Conservation (phyloP, 1,284 basidiomycete species). For the Heterobasidion occidentale region DNA sequence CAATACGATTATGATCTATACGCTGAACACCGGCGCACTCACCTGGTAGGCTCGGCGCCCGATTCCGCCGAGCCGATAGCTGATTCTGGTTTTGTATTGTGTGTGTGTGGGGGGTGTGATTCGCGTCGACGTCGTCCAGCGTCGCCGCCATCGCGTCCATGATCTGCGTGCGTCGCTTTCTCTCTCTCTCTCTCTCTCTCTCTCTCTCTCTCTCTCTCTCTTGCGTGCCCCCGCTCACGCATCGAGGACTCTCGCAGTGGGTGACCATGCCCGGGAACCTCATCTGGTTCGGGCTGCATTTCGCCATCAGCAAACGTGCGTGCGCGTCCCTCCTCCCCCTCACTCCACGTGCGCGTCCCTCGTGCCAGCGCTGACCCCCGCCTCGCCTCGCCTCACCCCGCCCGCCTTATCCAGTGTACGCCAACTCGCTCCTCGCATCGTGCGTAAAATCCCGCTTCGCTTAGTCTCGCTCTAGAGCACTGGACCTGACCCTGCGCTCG, state of each 20-base stretch:
- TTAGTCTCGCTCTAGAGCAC: background rate
- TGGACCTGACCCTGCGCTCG: background rate
- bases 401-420: too few relatives aligned
- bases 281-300: conserved; percentile 42
- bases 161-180: conserved; percentile 33
- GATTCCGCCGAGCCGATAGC: too few relatives aligned
- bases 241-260: conserved; percentile 30
- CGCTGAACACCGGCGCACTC: conserved; percentile 42
- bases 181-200: background rate
- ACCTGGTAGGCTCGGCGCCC: too few relatives aligned
- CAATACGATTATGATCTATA: conserved; percentile 42
- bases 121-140: too few relatives aligned
- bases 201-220: too few relatives aligned
- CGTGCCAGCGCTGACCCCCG: background rate
- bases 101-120: too few relatives aligned
- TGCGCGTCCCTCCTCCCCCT: background rate
- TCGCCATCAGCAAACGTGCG: conserved; percentile 43
- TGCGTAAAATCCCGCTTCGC: background rate
- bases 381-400: too few relatives aligned
- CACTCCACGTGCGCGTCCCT: background rate
- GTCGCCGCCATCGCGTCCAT: conserved; percentile 28
- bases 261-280: conserved; percentile 33
- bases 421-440: conserved; percentile 15
- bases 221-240: conserved; percentile 10
- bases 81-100: too few relatives aligned